These are phyloP conservation scores for Cynara cardunculus DNA, from an alignment of 129 eudicot species.

Conservation along the genomic window DNA sequence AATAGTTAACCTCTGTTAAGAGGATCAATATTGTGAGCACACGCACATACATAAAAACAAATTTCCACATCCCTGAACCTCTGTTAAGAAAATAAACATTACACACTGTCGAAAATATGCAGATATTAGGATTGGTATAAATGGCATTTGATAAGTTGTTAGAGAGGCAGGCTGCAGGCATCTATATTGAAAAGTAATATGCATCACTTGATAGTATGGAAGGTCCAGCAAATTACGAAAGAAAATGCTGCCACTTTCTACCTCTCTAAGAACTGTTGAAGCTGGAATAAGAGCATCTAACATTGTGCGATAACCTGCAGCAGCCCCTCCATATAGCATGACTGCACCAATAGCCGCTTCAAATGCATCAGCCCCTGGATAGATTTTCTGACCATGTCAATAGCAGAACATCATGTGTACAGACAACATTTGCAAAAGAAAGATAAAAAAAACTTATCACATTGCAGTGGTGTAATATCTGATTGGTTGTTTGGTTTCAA, in stretches of 20 bases:
- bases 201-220: not conserved
- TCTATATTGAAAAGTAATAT: not conserved
- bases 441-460: slow-evolving; percentile 25
- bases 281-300: slow-evolving; percentile 96
- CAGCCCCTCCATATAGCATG: slow-evolving; percentile 92
- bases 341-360: slow-evolving; percentile 88
- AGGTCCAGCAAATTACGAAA: not conserved
- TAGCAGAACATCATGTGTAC: not conserved
- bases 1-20: slow-evolving; percentile 56
- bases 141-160: not conserved
- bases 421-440: not conserved
- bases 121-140: not conserved
- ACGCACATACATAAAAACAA: not conserved
- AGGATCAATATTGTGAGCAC: not conserved
- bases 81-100: not conserved
- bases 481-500: slow-evolving; percentile 54
- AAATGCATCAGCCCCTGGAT: slow-evolving; percentile 88
- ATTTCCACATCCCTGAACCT: not conserved
- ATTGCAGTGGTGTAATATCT: slow-evolving; percentile 44
- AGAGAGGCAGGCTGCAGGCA: not conserved
- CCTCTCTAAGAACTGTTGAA: slow-evolving; percentile 66
- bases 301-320: slow-evolving; percentile 87
- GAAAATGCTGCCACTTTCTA: not conserved
- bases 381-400: slow-evolving; percentile 15
- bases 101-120: not conserved